Conservation (phyloP, 768 basidiomycete genomes). For the Podaxis sp. region DNA sequence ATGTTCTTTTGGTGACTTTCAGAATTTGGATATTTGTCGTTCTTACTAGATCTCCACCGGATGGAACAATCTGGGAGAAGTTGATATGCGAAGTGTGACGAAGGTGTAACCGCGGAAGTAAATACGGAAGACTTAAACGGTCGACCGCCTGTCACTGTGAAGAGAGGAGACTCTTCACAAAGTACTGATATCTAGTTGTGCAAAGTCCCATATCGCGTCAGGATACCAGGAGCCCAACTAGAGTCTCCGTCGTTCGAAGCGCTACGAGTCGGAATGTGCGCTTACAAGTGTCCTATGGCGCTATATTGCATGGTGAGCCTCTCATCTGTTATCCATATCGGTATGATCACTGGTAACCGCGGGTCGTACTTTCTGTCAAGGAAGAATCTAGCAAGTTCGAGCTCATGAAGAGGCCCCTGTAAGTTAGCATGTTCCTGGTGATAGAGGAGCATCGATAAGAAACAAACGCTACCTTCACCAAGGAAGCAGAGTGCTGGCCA, state of each 20-base stretch:
- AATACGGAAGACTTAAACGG: background rate
- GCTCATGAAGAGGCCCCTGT: no score
- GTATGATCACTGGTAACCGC: no score
- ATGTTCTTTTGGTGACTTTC: background rate
- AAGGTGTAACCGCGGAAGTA: background rate
- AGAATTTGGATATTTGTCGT: background rate
- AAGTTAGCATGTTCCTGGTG: background rate
- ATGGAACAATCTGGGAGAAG: background rate
- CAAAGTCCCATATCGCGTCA: background rate
- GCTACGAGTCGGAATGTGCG: no score
- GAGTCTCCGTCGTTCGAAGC: background rate
- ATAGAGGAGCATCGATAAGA: background rate
- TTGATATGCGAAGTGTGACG: background rate
- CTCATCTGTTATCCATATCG: no score
- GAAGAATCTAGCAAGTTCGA: no score
- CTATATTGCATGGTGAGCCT: no score
- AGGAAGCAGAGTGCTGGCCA: background rate
- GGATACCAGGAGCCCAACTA: background rate
- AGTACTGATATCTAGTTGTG: background rate
- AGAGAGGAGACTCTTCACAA: background rate
- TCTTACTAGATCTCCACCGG: background rate
- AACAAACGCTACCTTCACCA: background rate
- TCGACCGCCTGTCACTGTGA: background rate
- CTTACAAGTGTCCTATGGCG: no score
- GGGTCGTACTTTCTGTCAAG: no score